Evolutionary conservation across 768 basidiomycete genomes (phyloP).

Genomic region (Naganishia vishniacii): DNA sequence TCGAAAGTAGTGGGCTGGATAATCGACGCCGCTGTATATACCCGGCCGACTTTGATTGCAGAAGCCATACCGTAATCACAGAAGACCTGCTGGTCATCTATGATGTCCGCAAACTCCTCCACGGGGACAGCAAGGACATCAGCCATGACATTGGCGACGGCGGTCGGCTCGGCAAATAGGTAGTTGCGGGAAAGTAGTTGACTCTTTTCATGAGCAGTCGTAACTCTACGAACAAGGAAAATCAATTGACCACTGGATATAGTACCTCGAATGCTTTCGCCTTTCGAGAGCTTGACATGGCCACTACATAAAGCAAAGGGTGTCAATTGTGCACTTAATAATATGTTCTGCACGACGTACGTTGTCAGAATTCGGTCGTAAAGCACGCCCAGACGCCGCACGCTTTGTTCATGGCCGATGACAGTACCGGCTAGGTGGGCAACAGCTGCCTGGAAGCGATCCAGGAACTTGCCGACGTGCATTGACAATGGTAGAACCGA

Average conservation of each 20-base stretch:
- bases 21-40: slow-evolving; percentile 46
- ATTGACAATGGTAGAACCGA: slow-evolving; percentile 7
- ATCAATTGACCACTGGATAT: slow-evolving; percentile 49
- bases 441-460: slow-evolving; percentile 40
- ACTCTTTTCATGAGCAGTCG: slow-evolving; percentile 36
- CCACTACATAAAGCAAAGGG: slow-evolving; percentile 1
- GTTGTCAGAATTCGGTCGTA: slow-evolving; percentile 49
- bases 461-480: slow-evolving; percentile 44
- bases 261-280: slow-evolving; percentile 30
- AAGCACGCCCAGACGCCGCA: slow-evolving; percentile 44
- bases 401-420: slow-evolving; percentile 38
- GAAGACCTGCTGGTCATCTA: slow-evolving; percentile 41
- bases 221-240: slow-evolving; percentile 45
- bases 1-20: slow-evolving; percentile 49
- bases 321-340: not conserved
- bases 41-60: slow-evolving; percentile 35
- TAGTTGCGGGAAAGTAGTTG: slow-evolving; percentile 42
- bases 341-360: slow-evolving; percentile 29
- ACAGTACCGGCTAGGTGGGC: slow-evolving; percentile 38
- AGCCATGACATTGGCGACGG: slow-evolving; percentile 42
- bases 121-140: slow-evolving; percentile 43
- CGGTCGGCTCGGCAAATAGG: slow-evolving; percentile 45
- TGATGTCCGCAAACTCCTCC: slow-evolving; percentile 40
- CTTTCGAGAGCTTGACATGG: slow-evolving; percentile 23
- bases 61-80: slow-evolving; percentile 37